phyloP scores from a whole-genome alignment of 78 protist genomes.

The Diacronema lutheri region DNA sequence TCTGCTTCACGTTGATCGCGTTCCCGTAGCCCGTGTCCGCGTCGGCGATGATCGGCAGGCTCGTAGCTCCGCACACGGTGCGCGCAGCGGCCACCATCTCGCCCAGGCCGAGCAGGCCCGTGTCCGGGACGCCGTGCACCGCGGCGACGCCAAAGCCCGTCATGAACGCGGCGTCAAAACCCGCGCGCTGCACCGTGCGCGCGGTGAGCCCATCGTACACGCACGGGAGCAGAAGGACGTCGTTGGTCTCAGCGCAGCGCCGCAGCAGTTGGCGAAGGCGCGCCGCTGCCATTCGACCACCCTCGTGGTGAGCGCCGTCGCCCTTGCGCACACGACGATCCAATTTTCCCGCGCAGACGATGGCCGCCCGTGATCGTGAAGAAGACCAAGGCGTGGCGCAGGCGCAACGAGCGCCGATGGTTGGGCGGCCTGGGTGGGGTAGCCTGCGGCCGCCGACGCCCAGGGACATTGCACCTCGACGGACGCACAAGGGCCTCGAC shows the following conservation, averaged over 20 bases:
- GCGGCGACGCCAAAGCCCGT: constrained; percentile 26
- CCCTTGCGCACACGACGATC: no score
- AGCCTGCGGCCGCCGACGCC: neutral
- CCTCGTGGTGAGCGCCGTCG: no score
- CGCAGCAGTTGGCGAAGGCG: no score
- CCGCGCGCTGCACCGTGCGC: constrained; percentile 5
- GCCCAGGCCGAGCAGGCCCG: constrained; percentile 5
- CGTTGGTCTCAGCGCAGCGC: no score
- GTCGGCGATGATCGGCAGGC: constrained; percentile 15
- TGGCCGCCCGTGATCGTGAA: no score
- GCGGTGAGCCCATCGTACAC: constrained; percentile 25
- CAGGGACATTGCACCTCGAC: neutral
- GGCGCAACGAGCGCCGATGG: no score
- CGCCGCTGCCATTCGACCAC: no score
- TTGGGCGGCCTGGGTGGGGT: neutral
- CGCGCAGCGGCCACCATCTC: constrained; percentile 25
- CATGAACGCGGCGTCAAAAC: constrained; percentile 21
- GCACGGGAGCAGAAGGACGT: neutral
- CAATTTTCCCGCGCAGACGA: no score
- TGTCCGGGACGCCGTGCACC: constrained; percentile 9
- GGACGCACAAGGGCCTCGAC: neutral
- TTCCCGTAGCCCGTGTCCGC: constrained; percentile 47
- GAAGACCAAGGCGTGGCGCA: no score
- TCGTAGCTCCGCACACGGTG: neutral
- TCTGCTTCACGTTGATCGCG: constrained; percentile 30